These are phyloP conservation scores for Podaxis carcinomalis DNA, from an alignment of 768 basidiomycete species.

Conservation along the genomic window DNA sequence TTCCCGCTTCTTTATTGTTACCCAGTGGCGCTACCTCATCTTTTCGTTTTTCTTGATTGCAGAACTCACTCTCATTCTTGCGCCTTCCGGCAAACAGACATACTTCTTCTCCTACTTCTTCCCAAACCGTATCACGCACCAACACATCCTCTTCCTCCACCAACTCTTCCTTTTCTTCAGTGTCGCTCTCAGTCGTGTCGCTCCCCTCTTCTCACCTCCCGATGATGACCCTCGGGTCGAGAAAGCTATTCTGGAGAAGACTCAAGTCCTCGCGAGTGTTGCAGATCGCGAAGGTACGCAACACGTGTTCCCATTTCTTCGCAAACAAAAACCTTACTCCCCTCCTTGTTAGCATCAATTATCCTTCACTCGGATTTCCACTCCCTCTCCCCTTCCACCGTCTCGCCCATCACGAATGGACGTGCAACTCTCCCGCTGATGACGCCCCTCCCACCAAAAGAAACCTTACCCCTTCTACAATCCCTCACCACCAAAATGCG, in stretches of 20 bases:
- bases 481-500: conserved; percentile 55
- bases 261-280: conserved; percentile 35
- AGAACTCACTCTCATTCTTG: conserved; percentile 64
- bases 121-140: conserved; percentile 65
- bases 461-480: conserved; percentile 32
- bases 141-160: conserved; percentile 75
- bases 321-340: not conserved
- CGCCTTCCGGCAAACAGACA: conserved; percentile 41
- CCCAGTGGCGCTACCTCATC: conserved; percentile 78
- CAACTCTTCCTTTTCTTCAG: conserved; percentile 73
- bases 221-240: conserved; percentile 29
- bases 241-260: conserved; percentile 38
- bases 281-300: conserved; percentile 54
- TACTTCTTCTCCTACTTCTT: conserved; percentile 47
- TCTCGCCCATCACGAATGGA: conserved; percentile 15
- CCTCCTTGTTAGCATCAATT: conserved; percentile 35
- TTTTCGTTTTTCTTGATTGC: conserved; percentile 55
- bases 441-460: conserved; percentile 25
- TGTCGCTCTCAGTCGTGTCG: conserved; percentile 66
- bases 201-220: conserved; percentile 58
- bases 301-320: not conserved
- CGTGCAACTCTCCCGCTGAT: conserved; percentile 34
- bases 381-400: conserved; percentile 38
- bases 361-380: conserved; percentile 53
- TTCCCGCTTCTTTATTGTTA: not conserved